Percentiles rank a stretch among this genome's conserved stretches.
Conservation (phyloP, 306 rosid species). For the Lathyrus aphaca region DNA sequence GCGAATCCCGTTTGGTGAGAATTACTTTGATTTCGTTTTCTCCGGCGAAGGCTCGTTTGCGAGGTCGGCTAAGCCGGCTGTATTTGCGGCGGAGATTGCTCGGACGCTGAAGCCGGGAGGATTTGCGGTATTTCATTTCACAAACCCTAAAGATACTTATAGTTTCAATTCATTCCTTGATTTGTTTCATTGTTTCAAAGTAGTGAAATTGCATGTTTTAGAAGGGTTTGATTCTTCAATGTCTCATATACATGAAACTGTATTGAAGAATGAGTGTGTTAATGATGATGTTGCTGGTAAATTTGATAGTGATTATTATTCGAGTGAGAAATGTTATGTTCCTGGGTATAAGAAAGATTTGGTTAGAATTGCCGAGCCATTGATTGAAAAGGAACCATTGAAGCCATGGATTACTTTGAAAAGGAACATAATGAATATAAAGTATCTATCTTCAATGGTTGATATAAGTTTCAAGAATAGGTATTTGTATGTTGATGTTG, state of each 20-base stretch:
- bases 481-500: conserved; percentile 92
- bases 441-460: conserved; percentile 76
- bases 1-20: conserved; percentile 61
- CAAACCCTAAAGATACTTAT: conserved; percentile 72
- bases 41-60: conserved; percentile 65
- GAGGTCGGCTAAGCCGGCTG: conserved; percentile 52
- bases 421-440: conserved; percentile 72
- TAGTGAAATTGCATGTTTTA: conserved; percentile 65
- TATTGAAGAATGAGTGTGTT: conserved; percentile 65
- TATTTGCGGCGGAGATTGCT: conserved; percentile 70
- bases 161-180: conserved; percentile 90
- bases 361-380: conserved; percentile 73
- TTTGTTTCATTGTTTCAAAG: conserved; percentile 69
- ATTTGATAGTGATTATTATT: conserved; percentile 35
- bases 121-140: conserved; percentile 75
- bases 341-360: conserved; percentile 72
- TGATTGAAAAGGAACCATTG: conserved; percentile 76
- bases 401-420: conserved; percentile 95
- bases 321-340: conserved; percentile 64
- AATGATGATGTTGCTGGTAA: conserved; percentile 35
- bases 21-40: conserved; percentile 74
- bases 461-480: conserved; percentile 85
- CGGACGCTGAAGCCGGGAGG: conserved; percentile 85
- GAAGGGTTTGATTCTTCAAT: conserved; percentile 67
- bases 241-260: conserved; percentile 73